Base-by-base conservation (phyloP, 1,284 basidiomycete species). In the Golubevia pallescens region DNA sequence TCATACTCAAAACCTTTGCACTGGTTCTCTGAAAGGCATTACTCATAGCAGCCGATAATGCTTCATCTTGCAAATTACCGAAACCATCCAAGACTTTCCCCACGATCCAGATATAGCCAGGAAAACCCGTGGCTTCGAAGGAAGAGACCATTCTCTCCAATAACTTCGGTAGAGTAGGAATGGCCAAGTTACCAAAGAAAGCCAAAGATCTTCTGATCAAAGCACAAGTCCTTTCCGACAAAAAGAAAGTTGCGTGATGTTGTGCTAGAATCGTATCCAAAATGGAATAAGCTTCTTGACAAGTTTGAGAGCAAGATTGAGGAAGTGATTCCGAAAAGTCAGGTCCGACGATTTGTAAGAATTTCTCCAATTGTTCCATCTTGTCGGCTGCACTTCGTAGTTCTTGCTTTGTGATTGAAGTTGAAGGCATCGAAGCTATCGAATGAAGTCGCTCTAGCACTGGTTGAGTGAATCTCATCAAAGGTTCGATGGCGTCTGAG, bases 71-170 rank as follows among this genome's bases (percentile, higher is more conserved):
- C 3, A 38, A 10, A 10, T 38, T 38, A 38, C 34, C 34, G 10
- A 38, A 38, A 38, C 34, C 34, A 38, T 84, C 79, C 71, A 86
- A 69, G 21, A 92, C 87, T 86, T 97, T 97, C 58, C 94, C 92
- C 16, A 91, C 90, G 70, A 99, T 94, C 97, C 97, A 99, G 13
- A 98, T 86, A 86, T 94, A 98, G 73, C 93, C 92, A 0, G 95
- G 90, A 78, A 91, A 91, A 0, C 93, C 93, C 0, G 93, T 93
- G 16, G 88, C 86, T 72, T 94, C 92, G 78, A 98, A 99, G 13
- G 90, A 89, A 3, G 89, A 78, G 0, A 91, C 89, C 90, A 98
- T 91, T 60, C 93, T 89, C 16, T 89, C 88, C 57, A 97, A 84
- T 0, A 96, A 87, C 0, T 90, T 87, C 20, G 93, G 89, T 7